These are phyloP conservation scores for Westerdykella aurantiaca DNA, from an alignment of 2,329 filamentous ascomycete species.

Conservation along the genomic window DNA sequence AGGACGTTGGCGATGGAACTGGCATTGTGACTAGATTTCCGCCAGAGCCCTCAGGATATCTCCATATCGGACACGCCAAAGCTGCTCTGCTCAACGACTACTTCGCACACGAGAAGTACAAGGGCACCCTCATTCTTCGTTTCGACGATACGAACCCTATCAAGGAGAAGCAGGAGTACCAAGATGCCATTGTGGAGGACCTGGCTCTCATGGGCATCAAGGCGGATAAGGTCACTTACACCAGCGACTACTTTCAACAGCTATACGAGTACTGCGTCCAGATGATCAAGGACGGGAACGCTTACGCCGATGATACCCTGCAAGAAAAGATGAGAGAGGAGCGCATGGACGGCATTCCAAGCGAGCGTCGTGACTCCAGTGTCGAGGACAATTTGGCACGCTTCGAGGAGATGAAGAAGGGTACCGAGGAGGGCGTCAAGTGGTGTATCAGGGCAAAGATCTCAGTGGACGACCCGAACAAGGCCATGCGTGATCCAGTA, in stretches of 20 bases:
- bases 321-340: conserved; percentile 82
- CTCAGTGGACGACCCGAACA: conserved; percentile 85
- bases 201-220: conserved; percentile 85
- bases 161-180: conserved; percentile 95
- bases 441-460: conserved; percentile 97
- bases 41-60: conserved; percentile 89
- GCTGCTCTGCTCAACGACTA: conserved; percentile 91
- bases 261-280: conserved; percentile 79
- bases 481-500: conserved; percentile 91
- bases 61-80: conserved; percentile 95
- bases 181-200: conserved; percentile 90
- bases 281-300: conserved; percentile 79
- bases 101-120: conserved; percentile 89
- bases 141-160: conserved; percentile 97
- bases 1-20: conserved; percentile 68
- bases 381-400: conserved; percentile 79
- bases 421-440: conserved; percentile 67
- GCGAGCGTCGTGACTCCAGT: conserved; percentile 69
- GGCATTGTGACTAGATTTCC: conserved; percentile 86
- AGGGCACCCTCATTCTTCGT: conserved; percentile 82
- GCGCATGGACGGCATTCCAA: conserved; percentile 77
- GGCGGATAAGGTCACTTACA: conserved; percentile 80
- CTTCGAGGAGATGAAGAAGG: conserved; percentile 91
- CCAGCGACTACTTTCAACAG: conserved; percentile 91
- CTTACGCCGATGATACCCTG: conserved; percentile 91